Conservation (phyloP, 2,329 filamentous ascomycete species). For the Achaetomium macrosporum region DNA sequence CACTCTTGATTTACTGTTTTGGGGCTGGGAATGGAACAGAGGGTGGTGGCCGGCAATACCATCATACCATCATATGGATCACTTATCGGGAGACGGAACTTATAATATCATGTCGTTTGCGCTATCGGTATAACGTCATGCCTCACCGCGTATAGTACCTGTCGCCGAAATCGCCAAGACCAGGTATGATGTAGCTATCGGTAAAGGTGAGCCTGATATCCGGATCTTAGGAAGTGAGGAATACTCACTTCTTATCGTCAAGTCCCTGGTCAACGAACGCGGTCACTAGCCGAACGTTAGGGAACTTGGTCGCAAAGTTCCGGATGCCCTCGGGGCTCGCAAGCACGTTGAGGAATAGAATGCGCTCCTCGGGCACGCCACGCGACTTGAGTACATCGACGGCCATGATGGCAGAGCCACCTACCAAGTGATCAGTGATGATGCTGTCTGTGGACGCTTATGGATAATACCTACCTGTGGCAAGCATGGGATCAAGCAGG, state of each 20-base stretch:
- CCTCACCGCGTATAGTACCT: constrained; percentile 83
- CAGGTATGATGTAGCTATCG: constrained; percentile 84
- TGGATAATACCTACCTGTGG: constrained; percentile 62
- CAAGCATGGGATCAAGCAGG: constrained; percentile 97
- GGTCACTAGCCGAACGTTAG: constrained; percentile 84
- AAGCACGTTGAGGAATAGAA: constrained; percentile 93
- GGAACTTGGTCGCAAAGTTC: constrained; percentile 84
- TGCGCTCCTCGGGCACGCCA: constrained; percentile 90
- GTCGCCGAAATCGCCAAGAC: constrained; percentile 91
- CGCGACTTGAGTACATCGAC: constrained; percentile 86
- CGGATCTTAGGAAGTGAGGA: background rate
- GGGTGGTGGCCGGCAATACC: constrained; percentile 12
- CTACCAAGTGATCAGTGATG: constrained; percentile 39
- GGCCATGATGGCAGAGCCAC: constrained; percentile 93
- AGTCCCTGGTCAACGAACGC: constrained; percentile 93
- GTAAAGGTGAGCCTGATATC: constrained; percentile 32
- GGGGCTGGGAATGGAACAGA: constrained; percentile 1
- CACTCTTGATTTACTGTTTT: background rate
- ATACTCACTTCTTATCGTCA: constrained; percentile 81
- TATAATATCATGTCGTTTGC: constrained; percentile 7
- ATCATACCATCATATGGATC: background rate
- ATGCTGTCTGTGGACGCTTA: background rate
- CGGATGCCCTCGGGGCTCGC: constrained; percentile 90
- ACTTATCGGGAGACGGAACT: background rate
- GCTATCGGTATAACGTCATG: background rate